phyloP scores from a whole-genome alignment of 2,329 filamentous ascomycete species.

The Sclerotinia borealis region DNA sequence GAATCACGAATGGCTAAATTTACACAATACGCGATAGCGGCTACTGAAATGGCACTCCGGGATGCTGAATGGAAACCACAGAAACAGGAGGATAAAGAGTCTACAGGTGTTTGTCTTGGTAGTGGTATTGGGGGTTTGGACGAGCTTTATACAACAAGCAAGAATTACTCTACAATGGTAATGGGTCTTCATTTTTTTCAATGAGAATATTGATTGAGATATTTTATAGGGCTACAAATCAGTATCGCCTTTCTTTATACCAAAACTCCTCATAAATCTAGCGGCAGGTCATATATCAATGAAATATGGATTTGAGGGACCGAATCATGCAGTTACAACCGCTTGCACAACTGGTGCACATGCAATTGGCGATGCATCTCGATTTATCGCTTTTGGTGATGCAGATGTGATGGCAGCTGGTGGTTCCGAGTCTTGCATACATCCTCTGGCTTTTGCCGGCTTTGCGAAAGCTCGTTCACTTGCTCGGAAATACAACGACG shows the following conservation, averaged over 20 bases:
- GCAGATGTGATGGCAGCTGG: conserved; percentile 96
- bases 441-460: conserved; percentile 85
- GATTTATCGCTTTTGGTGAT: conserved; percentile 85
- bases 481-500: conserved; percentile 71
- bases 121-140: conserved; percentile 94
- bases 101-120: conserved; percentile 84
- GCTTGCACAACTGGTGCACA: conserved; percentile 96
- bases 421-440: conserved; percentile 90
- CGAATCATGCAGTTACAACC: conserved; percentile 88
- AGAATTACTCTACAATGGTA: conserved; percentile 6
- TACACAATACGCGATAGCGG: conserved; percentile 84
- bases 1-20: conserved; percentile 83
- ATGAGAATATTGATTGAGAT: conserved; percentile 20
- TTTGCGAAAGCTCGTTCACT: conserved; percentile 85
- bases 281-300: conserved; percentile 94
- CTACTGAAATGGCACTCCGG: conserved; percentile 75
- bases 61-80: conserved; percentile 66
- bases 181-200: background rate
- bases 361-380: conserved; percentile 87
- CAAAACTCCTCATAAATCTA: conserved; percentile 87
- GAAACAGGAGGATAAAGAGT: conserved; percentile 56
- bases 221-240: conserved; percentile 73
- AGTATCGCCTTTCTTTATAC: conserved; percentile 89
- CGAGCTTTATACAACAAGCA: conserved; percentile 77
- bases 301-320: conserved; percentile 81